A percentile compares a stretch with the other conserved stretches of the same genome.
phyloP scores from a whole-genome alignment of 495 filamentous ascomycete species.

The Penicillium cinerascens region DNA sequence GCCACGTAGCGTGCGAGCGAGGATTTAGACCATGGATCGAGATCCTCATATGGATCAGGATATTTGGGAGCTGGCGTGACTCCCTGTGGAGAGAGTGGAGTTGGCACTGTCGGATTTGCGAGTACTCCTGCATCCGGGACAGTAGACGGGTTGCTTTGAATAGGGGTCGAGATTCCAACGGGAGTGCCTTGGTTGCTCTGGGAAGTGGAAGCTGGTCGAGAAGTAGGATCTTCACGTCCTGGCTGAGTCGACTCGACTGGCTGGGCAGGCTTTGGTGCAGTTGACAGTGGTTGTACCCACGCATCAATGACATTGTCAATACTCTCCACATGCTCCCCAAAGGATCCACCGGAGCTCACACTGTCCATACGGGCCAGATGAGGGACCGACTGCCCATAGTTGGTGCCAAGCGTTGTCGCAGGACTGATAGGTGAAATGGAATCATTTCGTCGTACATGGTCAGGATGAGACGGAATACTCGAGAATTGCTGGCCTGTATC shows the following conservation, averaged over 20 bases:
- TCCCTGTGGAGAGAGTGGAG: neutral
- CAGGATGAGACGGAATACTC: neutral
- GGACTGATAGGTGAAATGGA: slow-evolving; percentile 27
- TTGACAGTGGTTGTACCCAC: slow-evolving; percentile 33
- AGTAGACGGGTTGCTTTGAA: neutral
- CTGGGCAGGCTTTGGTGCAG: slow-evolving; percentile 12
- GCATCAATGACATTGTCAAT: slow-evolving; percentile 46
- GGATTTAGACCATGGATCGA: slow-evolving; percentile 52
- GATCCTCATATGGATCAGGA: slow-evolving; percentile 45
- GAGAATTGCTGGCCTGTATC: slow-evolving; percentile 7
- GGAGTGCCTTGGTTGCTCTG: slow-evolving; percentile 9
- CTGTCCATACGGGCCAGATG: slow-evolving; percentile 28
- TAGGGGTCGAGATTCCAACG: slow-evolving; percentile 8
- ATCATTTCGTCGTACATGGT: neutral
- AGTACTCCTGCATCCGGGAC: neutral
- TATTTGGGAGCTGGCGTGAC: slow-evolving; percentile 7
- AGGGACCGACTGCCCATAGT: slow-evolving; percentile 6
- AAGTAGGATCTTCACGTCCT: slow-evolving; percentile 4
- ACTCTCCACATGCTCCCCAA: slow-evolving; percentile 29
- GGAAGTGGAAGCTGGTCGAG: slow-evolving; percentile 1
- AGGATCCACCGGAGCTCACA: slow-evolving; percentile 22
- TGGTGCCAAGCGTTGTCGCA: slow-evolving; percentile 10
- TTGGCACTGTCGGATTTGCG: neutral
- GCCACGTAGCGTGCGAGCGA: slow-evolving; percentile 50
- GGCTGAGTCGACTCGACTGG: slow-evolving; percentile 5